Evolutionary conservation across 768 basidiomycete species (phyloP).

Genomic region (Termitomyces sp.): DNA sequence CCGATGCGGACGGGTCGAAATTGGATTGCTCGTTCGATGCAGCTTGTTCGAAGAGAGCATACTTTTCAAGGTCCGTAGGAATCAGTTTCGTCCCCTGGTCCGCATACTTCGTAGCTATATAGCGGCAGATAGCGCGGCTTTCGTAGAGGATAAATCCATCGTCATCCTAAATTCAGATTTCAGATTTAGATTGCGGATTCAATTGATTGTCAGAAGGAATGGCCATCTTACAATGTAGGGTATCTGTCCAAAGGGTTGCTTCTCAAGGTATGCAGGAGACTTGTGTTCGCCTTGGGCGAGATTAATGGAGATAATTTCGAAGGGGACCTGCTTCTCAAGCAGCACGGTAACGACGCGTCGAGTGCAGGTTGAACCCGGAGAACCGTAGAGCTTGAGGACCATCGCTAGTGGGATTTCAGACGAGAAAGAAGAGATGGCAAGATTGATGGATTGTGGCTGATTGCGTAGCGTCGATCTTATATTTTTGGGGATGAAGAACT

Average conservation of each 20-base stretch:
- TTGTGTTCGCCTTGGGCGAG: slow-evolving; percentile 39
- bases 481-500: neutral
- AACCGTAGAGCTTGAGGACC: slow-evolving; percentile 43
- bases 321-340: slow-evolving; percentile 46
- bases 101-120: slow-evolving; percentile 45
- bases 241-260: slow-evolving; percentile 53
- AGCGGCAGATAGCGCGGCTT: slow-evolving; percentile 48
- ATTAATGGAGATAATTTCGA: slow-evolving; percentile 40
- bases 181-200: too few species aligned
- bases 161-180: slow-evolving; percentile 12
- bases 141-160: slow-evolving; percentile 29
- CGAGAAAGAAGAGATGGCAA: neutral
- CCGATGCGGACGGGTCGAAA: slow-evolving; percentile 46
- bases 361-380: slow-evolving; percentile 41
- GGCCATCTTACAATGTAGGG: slow-evolving; percentile 22
- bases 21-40: slow-evolving; percentile 47
- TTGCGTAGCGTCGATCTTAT: neutral
- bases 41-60: slow-evolving; percentile 49
- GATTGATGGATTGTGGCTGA: neutral
- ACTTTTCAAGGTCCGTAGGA: slow-evolving; percentile 35
- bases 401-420: slow-evolving; percentile 21
- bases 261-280: slow-evolving; percentile 23
- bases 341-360: slow-evolving; percentile 38
- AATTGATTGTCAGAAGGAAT: slow-evolving; percentile 4
- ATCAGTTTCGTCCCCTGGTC: slow-evolving; percentile 47